These are phyloP conservation scores for Penicillium robsamsonii DNA, from an alignment of 495 filamentous ascomycete species.

Conservation along the genomic window DNA sequence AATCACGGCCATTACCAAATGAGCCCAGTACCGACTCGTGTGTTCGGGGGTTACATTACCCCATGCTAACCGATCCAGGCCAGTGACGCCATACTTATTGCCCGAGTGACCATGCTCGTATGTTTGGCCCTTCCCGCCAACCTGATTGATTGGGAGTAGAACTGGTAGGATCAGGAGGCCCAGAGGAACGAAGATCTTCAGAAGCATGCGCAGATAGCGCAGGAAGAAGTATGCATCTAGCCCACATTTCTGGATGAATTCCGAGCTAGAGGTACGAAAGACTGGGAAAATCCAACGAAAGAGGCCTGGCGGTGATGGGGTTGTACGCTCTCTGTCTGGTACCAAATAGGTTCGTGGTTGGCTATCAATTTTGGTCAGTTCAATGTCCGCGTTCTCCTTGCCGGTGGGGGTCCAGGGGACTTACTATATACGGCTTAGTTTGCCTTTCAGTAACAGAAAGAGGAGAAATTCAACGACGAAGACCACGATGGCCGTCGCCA, in stretches of 20 bases:
- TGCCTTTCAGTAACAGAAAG: constrained; percentile 76
- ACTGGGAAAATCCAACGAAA: constrained; percentile 67
- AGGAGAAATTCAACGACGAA: constrained; percentile 76
- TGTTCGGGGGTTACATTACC: constrained; percentile 77
- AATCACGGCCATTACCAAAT: constrained; percentile 76
- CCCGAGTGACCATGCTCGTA: constrained; percentile 43
- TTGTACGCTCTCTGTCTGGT: constrained; percentile 78
- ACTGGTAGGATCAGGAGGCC: constrained; percentile 78
- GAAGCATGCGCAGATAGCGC: constrained; percentile 87
- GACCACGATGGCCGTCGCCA: constrained; percentile 65
- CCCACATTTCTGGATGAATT: constrained; percentile 92
- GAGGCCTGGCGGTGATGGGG: constrained; percentile 66
- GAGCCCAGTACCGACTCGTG: constrained; percentile 80
- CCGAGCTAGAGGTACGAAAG: constrained; percentile 75
- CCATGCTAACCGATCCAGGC: constrained; percentile 82
- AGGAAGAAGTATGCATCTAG: constrained; percentile 98
- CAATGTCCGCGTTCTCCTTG: neutral
- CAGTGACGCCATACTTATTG: constrained; percentile 52
- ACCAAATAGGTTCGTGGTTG: constrained; percentile 90
- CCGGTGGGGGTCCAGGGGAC: constrained; percentile 22
- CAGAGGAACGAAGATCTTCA: constrained; percentile 87
- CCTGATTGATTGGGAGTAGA: constrained; percentile 78
- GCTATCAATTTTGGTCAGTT: constrained; percentile 36
- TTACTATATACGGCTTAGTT: constrained; percentile 82
- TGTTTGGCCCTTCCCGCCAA: constrained; percentile 63